Conservation (phyloP, 1,284 basidiomycete genomes). For the Cutaneotrichosporon sp. region DNA sequence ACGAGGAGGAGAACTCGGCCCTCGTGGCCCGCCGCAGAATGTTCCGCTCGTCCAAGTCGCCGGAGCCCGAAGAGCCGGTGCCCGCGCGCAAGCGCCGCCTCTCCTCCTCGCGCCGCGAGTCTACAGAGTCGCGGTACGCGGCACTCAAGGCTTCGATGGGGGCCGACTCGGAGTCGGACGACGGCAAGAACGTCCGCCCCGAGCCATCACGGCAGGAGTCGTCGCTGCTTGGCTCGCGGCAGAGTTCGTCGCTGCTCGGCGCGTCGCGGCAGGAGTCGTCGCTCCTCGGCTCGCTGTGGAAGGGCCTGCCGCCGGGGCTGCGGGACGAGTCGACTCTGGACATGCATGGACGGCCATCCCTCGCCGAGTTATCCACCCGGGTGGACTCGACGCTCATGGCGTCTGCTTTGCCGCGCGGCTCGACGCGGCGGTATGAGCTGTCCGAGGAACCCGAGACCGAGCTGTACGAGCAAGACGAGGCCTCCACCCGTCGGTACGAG, state of each 20-base stretch:
- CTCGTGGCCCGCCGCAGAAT: conserved; percentile 31
- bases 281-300: not conserved
- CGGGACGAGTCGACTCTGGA: not conserved
- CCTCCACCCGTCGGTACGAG: not conserved
- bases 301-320: not conserved
- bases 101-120: not conserved
- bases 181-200: not conserved
- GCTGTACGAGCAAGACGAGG: not conserved
- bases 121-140: not conserved
- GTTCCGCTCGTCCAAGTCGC: conserved; percentile 29
- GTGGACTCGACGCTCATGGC: not conserved
- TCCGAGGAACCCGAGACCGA: too few relatives aligned
- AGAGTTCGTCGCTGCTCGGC: not conserved
- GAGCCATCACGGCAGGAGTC: conserved; percentile 5
- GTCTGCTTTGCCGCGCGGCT: not conserved
- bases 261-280: conserved; percentile 4
- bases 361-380: not conserved
- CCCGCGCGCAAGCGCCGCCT: not conserved
- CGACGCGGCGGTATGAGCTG: not conserved
- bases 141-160: not conserved
- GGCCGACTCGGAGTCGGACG: not conserved
- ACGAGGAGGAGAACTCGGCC: conserved; percentile 23
- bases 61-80: conserved; percentile 1
- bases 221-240: not conserved
- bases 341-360: not conserved